Conservation (phyloP, 2,329 filamentous ascomycete species). For the Fusarium sp. region DNA sequence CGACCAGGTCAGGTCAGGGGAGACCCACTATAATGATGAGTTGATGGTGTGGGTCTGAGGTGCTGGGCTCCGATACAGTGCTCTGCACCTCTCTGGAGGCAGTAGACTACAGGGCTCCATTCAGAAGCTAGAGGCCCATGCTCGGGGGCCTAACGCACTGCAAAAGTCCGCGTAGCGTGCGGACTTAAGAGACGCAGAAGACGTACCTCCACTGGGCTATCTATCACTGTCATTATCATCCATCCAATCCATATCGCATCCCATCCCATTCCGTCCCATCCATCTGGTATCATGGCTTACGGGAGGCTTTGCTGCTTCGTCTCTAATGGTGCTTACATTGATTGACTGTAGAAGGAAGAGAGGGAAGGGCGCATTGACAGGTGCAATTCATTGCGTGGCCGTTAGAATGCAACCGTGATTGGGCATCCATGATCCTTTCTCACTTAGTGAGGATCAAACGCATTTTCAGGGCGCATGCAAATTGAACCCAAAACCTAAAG, state of each 20-base stretch:
- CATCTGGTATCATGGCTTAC: slow-evolving; percentile 22
- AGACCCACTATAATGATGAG: slow-evolving; percentile 21
- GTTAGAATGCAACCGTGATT: slow-evolving; percentile 21
- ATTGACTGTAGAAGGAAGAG: too few relatives aligned
- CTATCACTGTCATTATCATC: slow-evolving; percentile 4
- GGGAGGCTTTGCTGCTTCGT: slow-evolving; percentile 27
- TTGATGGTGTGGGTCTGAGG: slow-evolving; percentile 16
- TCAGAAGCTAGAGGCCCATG: neutral
- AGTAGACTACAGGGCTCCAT: neutral
- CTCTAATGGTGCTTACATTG: slow-evolving; percentile 30
- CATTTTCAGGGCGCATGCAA: slow-evolving; percentile 37
- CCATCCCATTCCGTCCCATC: neutral
- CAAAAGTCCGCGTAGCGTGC: slow-evolving; percentile 9
- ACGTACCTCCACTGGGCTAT: neutral
- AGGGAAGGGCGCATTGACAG: neutral
- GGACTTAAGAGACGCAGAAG: neutral
- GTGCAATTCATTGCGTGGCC: neutral
- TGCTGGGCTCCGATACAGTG: neutral
- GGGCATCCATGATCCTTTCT: slow-evolving; percentile 1
- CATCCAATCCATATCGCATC: neutral
- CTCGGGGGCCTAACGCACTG: neutral
- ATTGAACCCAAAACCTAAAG: slow-evolving; percentile 17
- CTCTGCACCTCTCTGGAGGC: neutral
- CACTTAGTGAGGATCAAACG: slow-evolving; percentile 9
- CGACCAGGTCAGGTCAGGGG: slow-evolving; percentile 16